Evolutionary conservation across 1,284 basidiomycete species (phyloP).

Genomic region (Pseudozyma sp.): DNA sequence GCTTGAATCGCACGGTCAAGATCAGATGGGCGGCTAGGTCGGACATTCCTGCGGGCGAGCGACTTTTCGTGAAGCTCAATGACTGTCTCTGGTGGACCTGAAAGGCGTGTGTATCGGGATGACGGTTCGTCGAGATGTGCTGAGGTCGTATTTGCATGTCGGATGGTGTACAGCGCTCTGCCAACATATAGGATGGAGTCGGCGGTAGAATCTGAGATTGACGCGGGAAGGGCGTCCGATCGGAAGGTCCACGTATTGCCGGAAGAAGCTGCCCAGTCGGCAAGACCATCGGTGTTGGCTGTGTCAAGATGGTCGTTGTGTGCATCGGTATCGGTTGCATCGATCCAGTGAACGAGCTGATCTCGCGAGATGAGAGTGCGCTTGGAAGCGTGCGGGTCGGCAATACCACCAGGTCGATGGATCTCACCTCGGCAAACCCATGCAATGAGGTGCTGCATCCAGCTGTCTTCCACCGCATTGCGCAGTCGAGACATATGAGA

Average conservation of each 20-base stretch:
- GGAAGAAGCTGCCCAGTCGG: constrained; percentile 39
- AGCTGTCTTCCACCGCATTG: constrained; percentile 50
- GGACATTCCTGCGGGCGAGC: constrained; percentile 16
- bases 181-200: constrained; percentile 88
- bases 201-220: constrained; percentile 77
- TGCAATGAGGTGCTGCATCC: constrained; percentile 44
- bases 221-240: constrained; percentile 79
- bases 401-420: constrained; percentile 33
- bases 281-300: constrained; percentile 34
- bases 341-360: constrained; percentile 45
- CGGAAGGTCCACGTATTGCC: constrained; percentile 70
- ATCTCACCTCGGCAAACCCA: constrained; percentile 56
- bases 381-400: constrained; percentile 33
- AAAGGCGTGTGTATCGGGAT: constrained; percentile 10
- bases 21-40: constrained; percentile 36
- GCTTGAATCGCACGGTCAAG: constrained; percentile 69
- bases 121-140: constrained; percentile 8
- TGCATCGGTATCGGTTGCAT: constrained; percentile 25
- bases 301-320: constrained; percentile 19
- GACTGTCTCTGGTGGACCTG: constrained; percentile 39
- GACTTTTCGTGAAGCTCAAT: constrained; percentile 36
- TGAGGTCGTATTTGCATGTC: constrained; percentile 21
- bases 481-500: constrained; percentile 39
- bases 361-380: constrained; percentile 25
- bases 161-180: constrained; percentile 86